These are phyloP conservation scores for Aquilaria malaccensis DNA, from an alignment of 345 rosid genomes.

Conservation along the genomic window DNA sequence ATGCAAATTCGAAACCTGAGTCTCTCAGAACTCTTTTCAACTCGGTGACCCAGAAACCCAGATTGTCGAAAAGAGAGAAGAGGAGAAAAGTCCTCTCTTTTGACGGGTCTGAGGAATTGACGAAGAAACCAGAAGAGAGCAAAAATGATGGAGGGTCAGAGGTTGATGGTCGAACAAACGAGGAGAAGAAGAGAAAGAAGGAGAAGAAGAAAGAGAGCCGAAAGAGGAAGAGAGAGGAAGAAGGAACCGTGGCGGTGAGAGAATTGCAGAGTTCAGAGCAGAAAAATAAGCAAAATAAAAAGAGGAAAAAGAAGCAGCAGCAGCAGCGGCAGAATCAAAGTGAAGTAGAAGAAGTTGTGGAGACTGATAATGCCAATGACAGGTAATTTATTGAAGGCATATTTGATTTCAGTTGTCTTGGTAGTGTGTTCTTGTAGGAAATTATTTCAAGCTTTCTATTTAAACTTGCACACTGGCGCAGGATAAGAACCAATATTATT, in stretches of 20 bases:
- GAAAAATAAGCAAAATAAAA: constrained; percentile 27
- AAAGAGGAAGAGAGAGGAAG: constrained; percentile 27
- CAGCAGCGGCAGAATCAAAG: constrained; percentile 21
- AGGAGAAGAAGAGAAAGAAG: constrained; percentile 12
- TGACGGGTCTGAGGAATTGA: constrained; percentile 13
- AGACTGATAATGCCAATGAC: constrained; percentile 14
- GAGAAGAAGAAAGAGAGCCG: constrained; percentile 16
- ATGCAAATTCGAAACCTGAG: constrained; percentile 24
- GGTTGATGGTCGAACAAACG: constrained; percentile 3
- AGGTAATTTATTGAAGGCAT: constrained; percentile 13
- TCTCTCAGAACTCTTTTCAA: constrained; percentile 48
- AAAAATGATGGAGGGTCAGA: constrained; percentile 13
- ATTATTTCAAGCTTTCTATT: too few relatives aligned
- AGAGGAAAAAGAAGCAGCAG: constrained; percentile 18
- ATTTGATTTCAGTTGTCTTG: background rate
- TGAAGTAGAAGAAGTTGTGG: constrained; percentile 16
- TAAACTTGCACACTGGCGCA: too few relatives aligned
- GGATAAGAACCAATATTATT: background rate
- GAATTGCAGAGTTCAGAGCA: constrained; percentile 15
- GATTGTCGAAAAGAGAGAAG: constrained; percentile 76
- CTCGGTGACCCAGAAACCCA: constrained; percentile 50
- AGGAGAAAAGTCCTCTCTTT: constrained; percentile 35
- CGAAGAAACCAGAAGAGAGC: constrained; percentile 7
- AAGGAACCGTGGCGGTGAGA: constrained; percentile 15
- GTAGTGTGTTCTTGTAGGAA: background rate